A percentile compares a stretch with the other conserved stretches of the same genome.
Evolutionary conservation across 2,329 filamentous ascomycete species (phyloP).

Genomic region (Paraphaeosphaeria minitans): DNA sequence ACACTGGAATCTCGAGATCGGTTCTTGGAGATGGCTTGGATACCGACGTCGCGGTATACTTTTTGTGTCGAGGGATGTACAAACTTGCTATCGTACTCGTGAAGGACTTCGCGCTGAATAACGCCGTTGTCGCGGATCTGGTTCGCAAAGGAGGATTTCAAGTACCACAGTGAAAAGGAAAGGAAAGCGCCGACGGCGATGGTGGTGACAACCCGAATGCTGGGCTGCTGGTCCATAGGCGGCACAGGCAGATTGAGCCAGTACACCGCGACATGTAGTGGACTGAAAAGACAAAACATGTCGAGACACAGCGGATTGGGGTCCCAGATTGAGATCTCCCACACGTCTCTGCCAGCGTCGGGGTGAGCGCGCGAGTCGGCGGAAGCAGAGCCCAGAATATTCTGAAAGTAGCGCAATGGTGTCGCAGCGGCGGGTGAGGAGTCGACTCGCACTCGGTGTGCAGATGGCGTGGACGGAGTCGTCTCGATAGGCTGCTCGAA

Average conservation of each 20-base stretch:
- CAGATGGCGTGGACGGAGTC: conserved; percentile 78
- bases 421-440: conserved; percentile 79
- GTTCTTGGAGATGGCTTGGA: conserved; percentile 65
- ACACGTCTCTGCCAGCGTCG: conserved; percentile 82
- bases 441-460: conserved; percentile 84
- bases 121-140: conserved; percentile 84
- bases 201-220: conserved; percentile 82
- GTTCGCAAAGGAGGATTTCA: conserved; percentile 77
- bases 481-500: conserved; percentile 86
- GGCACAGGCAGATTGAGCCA: conserved; percentile 82
- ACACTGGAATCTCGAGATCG: conserved; percentile 43
- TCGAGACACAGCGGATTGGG: conserved; percentile 82
- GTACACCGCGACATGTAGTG: conserved; percentile 90
- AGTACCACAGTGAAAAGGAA: conserved; percentile 74
- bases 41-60: conserved; percentile 76
- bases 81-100: conserved; percentile 95
- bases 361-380: conserved; percentile 86
- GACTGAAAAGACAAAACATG: conserved; percentile 89
- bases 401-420: conserved; percentile 75
- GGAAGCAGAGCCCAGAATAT: conserved; percentile 65
- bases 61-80: conserved; percentile 89
- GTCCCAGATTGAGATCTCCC: conserved; percentile 94
- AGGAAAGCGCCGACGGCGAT: conserved; percentile 76
- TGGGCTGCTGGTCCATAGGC: conserved; percentile 77
- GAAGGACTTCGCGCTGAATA: conserved; percentile 88